A percentile compares a stretch with the other conserved stretches of the same genome.
These are phyloP conservation scores for Colletotrichum liriopes DNA, from an alignment of 2,329 filamentous ascomycete genomes.

Conservation along the genomic window DNA sequence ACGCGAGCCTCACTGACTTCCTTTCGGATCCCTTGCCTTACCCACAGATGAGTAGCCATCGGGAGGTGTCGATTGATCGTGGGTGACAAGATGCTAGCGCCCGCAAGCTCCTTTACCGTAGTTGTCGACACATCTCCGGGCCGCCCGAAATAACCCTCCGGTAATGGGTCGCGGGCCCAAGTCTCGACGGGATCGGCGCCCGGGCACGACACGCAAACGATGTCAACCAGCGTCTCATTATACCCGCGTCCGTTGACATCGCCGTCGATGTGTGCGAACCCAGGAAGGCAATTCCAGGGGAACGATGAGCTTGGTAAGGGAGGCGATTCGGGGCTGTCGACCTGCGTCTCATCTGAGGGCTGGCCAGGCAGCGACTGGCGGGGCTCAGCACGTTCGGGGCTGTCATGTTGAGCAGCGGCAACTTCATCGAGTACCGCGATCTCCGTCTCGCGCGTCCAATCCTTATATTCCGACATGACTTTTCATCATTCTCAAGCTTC, in stretches of 20 bases:
- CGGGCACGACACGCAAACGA: constrained; percentile 69
- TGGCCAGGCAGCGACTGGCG: constrained; percentile 1
- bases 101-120: constrained; percentile 52
- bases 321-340: neutral
- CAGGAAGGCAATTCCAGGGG: constrained; percentile 53
- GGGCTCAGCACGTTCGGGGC: neutral
- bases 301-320: neutral
- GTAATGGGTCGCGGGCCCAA: constrained; percentile 67
- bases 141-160: constrained; percentile 62
- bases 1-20: constrained; percentile 65
- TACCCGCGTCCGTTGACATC: constrained; percentile 61
- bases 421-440: constrained; percentile 23
- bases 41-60: constrained; percentile 62
- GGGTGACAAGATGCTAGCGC: constrained; percentile 36
- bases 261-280: constrained; percentile 60
- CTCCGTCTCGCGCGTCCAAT: constrained; percentile 34
- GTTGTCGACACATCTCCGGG: constrained; percentile 44
- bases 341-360: constrained; percentile 19
- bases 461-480: constrained; percentile 11
- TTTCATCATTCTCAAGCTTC: neutral
- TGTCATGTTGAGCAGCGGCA: constrained; percentile 18
- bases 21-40: constrained; percentile 66
- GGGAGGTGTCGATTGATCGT: constrained; percentile 43
- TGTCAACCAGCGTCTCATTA: constrained; percentile 69
- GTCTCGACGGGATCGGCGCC: constrained; percentile 68